Conservation (phyloP, 1,284 basidiomycete species). For the Neonothopanus nambi region DNA sequence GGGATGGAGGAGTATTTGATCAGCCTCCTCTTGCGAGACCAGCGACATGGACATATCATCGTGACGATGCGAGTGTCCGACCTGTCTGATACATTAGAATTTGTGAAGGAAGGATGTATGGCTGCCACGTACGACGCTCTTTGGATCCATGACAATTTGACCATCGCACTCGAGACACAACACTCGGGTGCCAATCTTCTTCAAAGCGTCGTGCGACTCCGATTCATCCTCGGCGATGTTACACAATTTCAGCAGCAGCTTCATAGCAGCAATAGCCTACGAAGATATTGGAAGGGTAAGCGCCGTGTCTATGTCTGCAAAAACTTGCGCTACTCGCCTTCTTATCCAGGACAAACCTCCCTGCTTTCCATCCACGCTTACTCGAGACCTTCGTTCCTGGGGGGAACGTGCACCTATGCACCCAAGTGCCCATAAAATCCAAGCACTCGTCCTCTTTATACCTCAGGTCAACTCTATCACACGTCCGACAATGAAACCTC, state of each 20-base stretch:
- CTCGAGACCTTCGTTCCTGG: constrained; percentile 24
- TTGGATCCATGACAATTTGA: constrained; percentile 49
- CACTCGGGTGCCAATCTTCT: constrained; percentile 34
- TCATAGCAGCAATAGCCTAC: constrained; percentile 48
- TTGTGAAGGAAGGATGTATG: no score
- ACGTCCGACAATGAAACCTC: constrained; percentile 56
- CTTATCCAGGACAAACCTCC: constrained; percentile 54
- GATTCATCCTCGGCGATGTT: constrained; percentile 33
- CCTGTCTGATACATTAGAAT: no score
- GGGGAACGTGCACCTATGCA: constrained; percentile 48
- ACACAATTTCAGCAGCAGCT: constrained; percentile 34
- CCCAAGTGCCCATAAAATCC: constrained; percentile 56
- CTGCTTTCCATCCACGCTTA: constrained; percentile 43
- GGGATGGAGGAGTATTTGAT: constrained; percentile 20
- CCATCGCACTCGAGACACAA: constrained; percentile 54
- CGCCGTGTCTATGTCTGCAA: not conserved
- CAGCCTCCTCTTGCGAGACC: constrained; percentile 27
- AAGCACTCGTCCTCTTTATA: constrained; percentile 44
- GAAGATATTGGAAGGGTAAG: constrained; percentile 3
- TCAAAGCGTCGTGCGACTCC: constrained; percentile 24
- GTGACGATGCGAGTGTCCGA: constrained; percentile 65
- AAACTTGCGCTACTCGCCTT: constrained; percentile 42
- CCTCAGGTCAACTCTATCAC: constrained; percentile 36
- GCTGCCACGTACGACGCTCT: constrained; percentile 44
- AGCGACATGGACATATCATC: constrained; percentile 47